Evolutionary conservation across 2,329 filamentous ascomycete genomes (phyloP).

Genomic region (Fusarium beomiforme): DNA sequence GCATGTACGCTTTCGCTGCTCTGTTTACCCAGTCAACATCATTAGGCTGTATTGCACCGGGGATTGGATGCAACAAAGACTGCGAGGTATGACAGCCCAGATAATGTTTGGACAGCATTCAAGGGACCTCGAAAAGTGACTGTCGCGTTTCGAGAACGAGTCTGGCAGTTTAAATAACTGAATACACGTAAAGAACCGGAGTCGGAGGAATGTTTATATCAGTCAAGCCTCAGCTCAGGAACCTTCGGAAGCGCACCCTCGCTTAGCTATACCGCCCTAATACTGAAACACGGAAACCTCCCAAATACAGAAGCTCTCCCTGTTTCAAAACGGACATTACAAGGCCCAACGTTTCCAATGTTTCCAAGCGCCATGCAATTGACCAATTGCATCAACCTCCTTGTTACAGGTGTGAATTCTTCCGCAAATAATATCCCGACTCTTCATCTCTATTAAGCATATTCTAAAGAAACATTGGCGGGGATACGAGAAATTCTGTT

Average conservation of each 20-base stretch:
- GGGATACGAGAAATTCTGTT: neutral
- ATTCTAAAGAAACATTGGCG: neutral
- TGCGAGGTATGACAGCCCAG: too few relatives aligned
- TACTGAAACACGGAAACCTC: constrained; percentile 12
- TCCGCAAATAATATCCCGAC: constrained; percentile 3
- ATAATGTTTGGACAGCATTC: too few relatives aligned
- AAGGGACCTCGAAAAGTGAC: too few relatives aligned
- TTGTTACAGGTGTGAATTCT: constrained; percentile 12
- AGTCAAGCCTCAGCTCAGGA: neutral
- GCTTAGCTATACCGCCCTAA: neutral
- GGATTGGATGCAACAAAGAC: too few relatives aligned
- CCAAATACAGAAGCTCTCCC: constrained; percentile 11
- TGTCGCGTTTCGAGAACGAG: too few relatives aligned
- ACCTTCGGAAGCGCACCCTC: neutral
- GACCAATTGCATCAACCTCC: neutral
- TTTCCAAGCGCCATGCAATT: neutral
- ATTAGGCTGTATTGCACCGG: too few relatives aligned
- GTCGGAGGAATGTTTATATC: neutral
- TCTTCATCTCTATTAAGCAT: neutral
- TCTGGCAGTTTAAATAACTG: too few relatives aligned
- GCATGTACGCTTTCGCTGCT: too few relatives aligned
- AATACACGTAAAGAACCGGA: too few relatives aligned
- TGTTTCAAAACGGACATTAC: constrained; percentile 18
- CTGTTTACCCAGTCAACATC: too few relatives aligned
- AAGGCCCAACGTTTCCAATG: constrained; percentile 5